These are phyloP conservation scores for Talaromyces atroroseus DNA, from an alignment of 2,329 filamentous ascomycete genomes.

Conservation along the genomic window DNA sequence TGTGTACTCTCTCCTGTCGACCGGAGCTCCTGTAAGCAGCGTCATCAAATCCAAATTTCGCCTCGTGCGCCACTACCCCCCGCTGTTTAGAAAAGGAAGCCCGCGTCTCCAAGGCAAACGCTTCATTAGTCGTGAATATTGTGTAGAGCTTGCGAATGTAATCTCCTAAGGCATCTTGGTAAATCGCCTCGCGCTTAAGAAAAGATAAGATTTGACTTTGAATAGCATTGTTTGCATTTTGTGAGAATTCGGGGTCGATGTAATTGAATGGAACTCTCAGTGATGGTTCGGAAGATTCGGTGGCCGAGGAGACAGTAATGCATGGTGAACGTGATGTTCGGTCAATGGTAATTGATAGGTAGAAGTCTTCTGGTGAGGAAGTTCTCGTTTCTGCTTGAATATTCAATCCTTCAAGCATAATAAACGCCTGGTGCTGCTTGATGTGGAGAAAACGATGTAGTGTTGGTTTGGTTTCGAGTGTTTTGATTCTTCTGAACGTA, in stretches of 20 bases:
- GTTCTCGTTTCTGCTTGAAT: slow-evolving; percentile 41
- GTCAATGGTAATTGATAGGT: slow-evolving; percentile 61
- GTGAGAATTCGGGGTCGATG: slow-evolving; percentile 39
- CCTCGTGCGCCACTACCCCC: slow-evolving; percentile 47
- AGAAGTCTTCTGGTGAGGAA: slow-evolving; percentile 38
- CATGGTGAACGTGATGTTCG: slow-evolving; percentile 58
- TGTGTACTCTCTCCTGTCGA: slow-evolving; percentile 58
- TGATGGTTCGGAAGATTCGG: slow-evolving; percentile 40
- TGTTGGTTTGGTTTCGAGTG: slow-evolving; percentile 6
- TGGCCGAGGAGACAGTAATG: slow-evolving; percentile 55
- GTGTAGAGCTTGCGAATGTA: slow-evolving; percentile 52
- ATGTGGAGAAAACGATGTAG: slow-evolving; percentile 54
- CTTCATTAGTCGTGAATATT: slow-evolving; percentile 61
- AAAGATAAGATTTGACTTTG: slow-evolving; percentile 42
- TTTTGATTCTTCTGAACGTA: slow-evolving; percentile 32
- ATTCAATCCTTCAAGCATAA: slow-evolving; percentile 50
- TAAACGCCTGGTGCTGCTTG: slow-evolving; percentile 48
- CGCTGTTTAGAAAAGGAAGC: slow-evolving; percentile 40
- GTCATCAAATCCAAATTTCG: slow-evolving; percentile 64
- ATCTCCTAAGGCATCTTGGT: slow-evolving; percentile 41
- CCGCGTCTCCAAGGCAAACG: slow-evolving; percentile 53
- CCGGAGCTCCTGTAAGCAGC: slow-evolving; percentile 58
- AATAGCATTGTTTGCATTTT: slow-evolving; percentile 32
- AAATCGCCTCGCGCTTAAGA: slow-evolving; percentile 48
- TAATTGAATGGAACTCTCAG: slow-evolving; percentile 61